Percentiles rank a stretch among this genome's conserved stretches.
These are phyloP conservation scores for Raffaelea albimanens DNA, from an alignment of 2,329 filamentous ascomycete genomes.

Conservation along the genomic window DNA sequence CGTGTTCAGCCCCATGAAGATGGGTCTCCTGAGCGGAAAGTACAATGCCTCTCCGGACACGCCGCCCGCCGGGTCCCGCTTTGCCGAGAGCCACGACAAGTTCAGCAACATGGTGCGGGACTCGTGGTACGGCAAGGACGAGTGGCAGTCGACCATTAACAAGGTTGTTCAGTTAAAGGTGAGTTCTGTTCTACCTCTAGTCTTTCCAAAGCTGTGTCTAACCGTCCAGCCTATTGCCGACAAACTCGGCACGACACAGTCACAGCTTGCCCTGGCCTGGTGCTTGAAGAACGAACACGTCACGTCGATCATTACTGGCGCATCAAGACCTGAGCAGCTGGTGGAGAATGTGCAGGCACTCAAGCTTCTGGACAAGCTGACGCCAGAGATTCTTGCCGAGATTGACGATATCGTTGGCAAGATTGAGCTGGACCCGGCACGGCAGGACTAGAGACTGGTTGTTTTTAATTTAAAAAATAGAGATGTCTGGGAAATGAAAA, in stretches of 20 bases:
- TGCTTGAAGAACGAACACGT: constrained; percentile 44
- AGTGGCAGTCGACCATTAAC: constrained; percentile 28
- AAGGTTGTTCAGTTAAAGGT: constrained; percentile 29
- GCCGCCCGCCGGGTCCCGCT: constrained; percentile 37
- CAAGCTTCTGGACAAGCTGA: constrained; percentile 35
- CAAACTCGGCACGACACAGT: constrained; percentile 42
- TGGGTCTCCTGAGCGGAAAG: constrained; percentile 51
- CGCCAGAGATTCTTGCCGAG: constrained; percentile 38
- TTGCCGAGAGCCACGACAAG: constrained; percentile 43
- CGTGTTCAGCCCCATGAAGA: constrained; percentile 44
- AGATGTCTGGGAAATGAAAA: no score
- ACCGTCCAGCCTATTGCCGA: constrained; percentile 45
- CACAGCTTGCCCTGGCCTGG: constrained; percentile 43
- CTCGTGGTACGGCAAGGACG: constrained; percentile 40
- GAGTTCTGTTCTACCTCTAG: no score
- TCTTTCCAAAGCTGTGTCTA: no score
- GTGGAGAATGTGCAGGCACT: constrained; percentile 39
- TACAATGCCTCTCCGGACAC: constrained; percentile 46
- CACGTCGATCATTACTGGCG: constrained; percentile 42
- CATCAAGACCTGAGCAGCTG: constrained; percentile 40
- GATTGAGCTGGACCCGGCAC: constrained; percentile 4
- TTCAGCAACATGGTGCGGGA: constrained; percentile 36
- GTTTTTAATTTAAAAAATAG: no score
- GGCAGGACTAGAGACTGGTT: constrained; percentile 1
- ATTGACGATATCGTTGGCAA: constrained; percentile 32